A percentile compares a stretch with the other conserved stretches of the same genome.
Evolutionary conservation across 345 rosid species (phyloP).

Genomic region (Firmiana major): DNA sequence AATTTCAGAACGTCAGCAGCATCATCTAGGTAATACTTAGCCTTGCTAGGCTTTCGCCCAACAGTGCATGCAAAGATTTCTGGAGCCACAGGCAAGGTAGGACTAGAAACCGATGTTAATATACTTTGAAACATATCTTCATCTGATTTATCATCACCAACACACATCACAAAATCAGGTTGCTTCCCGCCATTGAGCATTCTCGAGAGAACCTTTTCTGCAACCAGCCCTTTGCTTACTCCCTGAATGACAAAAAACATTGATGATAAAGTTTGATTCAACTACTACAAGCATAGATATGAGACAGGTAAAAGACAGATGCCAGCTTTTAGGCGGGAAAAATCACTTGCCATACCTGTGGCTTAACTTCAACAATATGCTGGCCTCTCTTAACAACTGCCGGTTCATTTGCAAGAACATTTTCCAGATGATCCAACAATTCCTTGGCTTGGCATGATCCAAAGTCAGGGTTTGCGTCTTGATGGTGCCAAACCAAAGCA

Average conservation of each 20-base stretch:
- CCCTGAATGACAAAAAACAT: slow-evolving; percentile 44
- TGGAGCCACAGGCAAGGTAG: slow-evolving; percentile 45
- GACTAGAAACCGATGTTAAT: slow-evolving; percentile 37
- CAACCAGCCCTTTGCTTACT: slow-evolving; percentile 74
- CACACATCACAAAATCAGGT: slow-evolving; percentile 79
- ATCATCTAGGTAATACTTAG: slow-evolving; percentile 74
- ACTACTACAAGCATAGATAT: not conserved
- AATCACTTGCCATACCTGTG: slow-evolving; percentile 47
- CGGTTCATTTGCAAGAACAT: slow-evolving; percentile 78
- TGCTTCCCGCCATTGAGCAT: slow-evolving; percentile 45
- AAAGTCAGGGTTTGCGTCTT: slow-evolving; percentile 90
- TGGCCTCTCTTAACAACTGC: slow-evolving; percentile 86
- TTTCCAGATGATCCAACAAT: slow-evolving; percentile 78
- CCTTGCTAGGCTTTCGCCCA: slow-evolving; percentile 84
- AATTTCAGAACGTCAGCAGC: slow-evolving; percentile 53
- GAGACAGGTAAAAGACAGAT: not conserved
- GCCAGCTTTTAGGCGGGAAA: not conserved
- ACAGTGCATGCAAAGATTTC: slow-evolving; percentile 84
- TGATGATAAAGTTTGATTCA: not conserved
- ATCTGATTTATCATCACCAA: slow-evolving; percentile 87
- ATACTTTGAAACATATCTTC: slow-evolving; percentile 93
- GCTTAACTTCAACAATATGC: slow-evolving; percentile 86
- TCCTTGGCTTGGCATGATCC: slow-evolving; percentile 94
- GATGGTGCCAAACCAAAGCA: slow-evolving; percentile 91
- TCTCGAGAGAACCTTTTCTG: slow-evolving; percentile 52